Evolutionary conservation across 1,284 basidiomycete species (phyloP).

Genomic region (Abortiporus biennis): DNA sequence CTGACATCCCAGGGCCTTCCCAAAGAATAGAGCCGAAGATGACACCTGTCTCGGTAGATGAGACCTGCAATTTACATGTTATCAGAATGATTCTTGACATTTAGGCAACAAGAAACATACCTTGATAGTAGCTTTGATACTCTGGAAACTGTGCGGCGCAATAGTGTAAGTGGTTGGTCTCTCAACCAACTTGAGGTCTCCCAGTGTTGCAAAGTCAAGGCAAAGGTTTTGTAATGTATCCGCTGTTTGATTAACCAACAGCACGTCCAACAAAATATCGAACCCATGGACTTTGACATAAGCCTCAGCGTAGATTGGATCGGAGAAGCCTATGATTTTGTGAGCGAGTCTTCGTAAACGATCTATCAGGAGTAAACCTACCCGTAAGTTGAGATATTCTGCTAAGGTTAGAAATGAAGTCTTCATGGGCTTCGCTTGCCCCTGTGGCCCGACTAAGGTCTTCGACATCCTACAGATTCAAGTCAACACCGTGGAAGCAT

Average conservation of each 20-base stretch:
- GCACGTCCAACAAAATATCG: slow-evolving; percentile 90
- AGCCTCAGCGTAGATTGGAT: slow-evolving; percentile 97
- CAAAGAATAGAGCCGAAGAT: slow-evolving; percentile 99
- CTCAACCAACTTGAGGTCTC: slow-evolving; percentile 97
- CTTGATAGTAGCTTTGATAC: slow-evolving; percentile 98
- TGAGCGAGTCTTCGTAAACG: background rate
- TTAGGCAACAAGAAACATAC: slow-evolving; percentile 29
- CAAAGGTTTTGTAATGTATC: slow-evolving; percentile 97
- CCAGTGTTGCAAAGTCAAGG: slow-evolving; percentile 95
- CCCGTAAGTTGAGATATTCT: slow-evolving; percentile 94
- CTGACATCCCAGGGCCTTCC: slow-evolving; percentile 85
- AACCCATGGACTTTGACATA: slow-evolving; percentile 99
- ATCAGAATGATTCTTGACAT: background rate
- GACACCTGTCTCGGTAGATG: slow-evolving; percentile 96
- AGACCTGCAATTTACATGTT: slow-evolving; percentile 40
- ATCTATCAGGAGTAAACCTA: slow-evolving; percentile 21
- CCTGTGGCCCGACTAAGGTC: slow-evolving; percentile 93
- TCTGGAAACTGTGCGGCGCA: slow-evolving; percentile 96
- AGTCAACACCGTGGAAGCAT: too few species aligned
- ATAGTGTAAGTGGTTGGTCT: slow-evolving; percentile 90
- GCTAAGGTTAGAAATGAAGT: slow-evolving; percentile 95
- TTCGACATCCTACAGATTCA: slow-evolving; percentile 78
- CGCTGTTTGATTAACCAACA: slow-evolving; percentile 94
- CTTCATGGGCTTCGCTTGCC: slow-evolving; percentile 77
- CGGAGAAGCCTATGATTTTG: slow-evolving; percentile 76